Evolutionary conservation across 1,284 basidiomycete species (phyloP).

Genomic region (Waitea zeae): DNA sequence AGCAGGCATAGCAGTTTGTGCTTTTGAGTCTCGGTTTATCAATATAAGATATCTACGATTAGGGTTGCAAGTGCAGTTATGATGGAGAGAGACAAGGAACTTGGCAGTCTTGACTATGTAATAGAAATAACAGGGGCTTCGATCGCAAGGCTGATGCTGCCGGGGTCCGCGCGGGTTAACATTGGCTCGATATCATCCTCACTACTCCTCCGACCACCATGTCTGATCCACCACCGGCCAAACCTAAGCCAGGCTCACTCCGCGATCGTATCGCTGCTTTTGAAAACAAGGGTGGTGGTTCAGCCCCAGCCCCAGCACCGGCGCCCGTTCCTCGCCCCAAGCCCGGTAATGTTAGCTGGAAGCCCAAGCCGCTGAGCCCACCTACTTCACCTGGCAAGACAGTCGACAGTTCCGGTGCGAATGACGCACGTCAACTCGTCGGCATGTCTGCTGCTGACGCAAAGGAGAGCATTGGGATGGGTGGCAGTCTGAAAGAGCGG

Average conservation of each 20-base stretch:
- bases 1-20: too few relatives aligned
- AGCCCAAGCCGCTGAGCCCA: conserved; percentile 41
- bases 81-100: too few relatives aligned
- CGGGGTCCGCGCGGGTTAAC: too few relatives aligned
- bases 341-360: conserved; percentile 51
- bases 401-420: conserved; percentile 4
- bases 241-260: conserved; percentile 57
- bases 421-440: conserved; percentile 4
- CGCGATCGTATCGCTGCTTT: conserved; percentile 74
- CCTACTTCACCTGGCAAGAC: conserved; percentile 18
- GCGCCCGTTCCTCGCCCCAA: conserved; percentile 58
- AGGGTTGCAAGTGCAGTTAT: too few relatives aligned
- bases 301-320: conserved; percentile 26
- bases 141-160: too few relatives aligned
- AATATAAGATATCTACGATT: too few relatives aligned
- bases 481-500: conserved; percentile 70
- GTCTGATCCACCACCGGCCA: conserved; percentile 30
- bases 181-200: too few relatives aligned
- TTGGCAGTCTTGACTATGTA: too few relatives aligned
- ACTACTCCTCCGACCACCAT: too few relatives aligned
- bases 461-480: conserved; percentile 54
- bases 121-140: too few relatives aligned
- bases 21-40: too few relatives aligned
- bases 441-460: conserved; percentile 76
- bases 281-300: conserved; percentile 36